A percentile compares a stretch with the other conserved stretches of the same genome.
phyloP scores from a whole-genome alignment of 202 grass and related monocot genomes.

The Musa balbisiana region DNA sequence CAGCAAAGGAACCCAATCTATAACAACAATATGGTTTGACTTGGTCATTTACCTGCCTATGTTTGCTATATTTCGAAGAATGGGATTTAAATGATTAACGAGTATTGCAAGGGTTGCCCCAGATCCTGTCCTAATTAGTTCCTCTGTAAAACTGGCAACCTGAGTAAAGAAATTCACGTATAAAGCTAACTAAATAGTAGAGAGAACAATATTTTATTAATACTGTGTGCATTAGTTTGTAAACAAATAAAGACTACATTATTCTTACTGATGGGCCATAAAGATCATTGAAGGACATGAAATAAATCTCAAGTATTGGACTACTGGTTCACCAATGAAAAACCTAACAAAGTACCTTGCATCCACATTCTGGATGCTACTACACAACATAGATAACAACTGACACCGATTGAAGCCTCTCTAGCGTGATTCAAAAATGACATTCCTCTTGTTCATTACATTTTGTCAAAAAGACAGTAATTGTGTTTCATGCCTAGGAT shows the following conservation, averaged over 20 bases:
- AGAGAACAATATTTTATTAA: no score
- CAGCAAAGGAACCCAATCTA: not conserved
- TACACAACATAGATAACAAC: no score
- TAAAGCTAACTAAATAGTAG: no score
- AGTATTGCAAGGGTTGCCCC: constrained; percentile 12
- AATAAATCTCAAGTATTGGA: not conserved
- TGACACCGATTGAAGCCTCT: not conserved
- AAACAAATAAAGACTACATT: not conserved
- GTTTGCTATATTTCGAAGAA: constrained; percentile 18
- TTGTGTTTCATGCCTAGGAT: not conserved
- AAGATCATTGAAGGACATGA: not conserved
- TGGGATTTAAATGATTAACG: constrained; percentile 1
- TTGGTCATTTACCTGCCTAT: constrained; percentile 2
- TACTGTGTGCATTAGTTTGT: no score
- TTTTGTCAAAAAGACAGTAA: not conserved
- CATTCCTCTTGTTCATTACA: not conserved
- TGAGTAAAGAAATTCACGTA: not conserved
- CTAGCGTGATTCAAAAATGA: not conserved
- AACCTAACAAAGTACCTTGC: not conserved
- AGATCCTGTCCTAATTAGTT: constrained; percentile 11
- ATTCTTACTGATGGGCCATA: not conserved
- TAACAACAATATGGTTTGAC: not conserved
- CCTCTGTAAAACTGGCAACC: constrained; percentile 8
- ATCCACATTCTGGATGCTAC: not conserved
- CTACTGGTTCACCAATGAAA: not conserved